Conservation (phyloP, 75 land plant species). For the Adiantum capillusveneris region DNA sequence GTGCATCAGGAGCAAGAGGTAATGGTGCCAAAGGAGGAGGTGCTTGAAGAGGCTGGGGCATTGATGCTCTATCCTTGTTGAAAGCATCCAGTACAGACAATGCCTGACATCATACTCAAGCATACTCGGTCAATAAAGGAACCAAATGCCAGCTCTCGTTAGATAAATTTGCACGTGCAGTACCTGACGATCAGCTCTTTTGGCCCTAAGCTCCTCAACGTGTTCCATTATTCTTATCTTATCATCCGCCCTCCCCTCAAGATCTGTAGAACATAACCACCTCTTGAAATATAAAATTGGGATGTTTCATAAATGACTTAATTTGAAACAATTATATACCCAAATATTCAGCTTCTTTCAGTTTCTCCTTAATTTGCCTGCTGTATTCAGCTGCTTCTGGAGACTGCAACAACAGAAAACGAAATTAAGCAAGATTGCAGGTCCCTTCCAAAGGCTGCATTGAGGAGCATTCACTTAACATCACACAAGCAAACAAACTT, state of each 20-base stretch:
- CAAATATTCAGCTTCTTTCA: constrained; percentile 75
- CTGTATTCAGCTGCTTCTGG: constrained; percentile 79
- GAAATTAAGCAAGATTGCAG: too few relatives aligned
- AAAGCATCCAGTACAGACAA: constrained; percentile 90
- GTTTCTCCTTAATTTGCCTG: constrained; percentile 81
- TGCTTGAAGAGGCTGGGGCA: constrained; percentile 73
- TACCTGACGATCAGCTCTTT: constrained; percentile 98
- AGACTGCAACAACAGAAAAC: constrained; percentile 62
- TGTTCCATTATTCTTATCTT: constrained; percentile 75
- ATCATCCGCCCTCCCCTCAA: constrained; percentile 82
- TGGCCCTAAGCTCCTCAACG: constrained; percentile 74
- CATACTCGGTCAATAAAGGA: too few relatives aligned
- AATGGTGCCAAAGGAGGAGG: constrained; percentile 71
- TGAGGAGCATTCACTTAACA: neutral
- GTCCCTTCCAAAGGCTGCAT: too few relatives aligned
- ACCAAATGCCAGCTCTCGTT: too few relatives aligned
- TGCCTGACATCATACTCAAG: constrained; percentile 34
- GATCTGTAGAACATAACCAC: too few relatives aligned
- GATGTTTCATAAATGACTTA: too few relatives aligned
- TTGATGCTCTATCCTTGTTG: constrained; percentile 89
- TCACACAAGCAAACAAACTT: neutral
- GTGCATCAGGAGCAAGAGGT: constrained; percentile 73
- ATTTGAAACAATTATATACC: constrained; percentile 27
- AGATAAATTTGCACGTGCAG: too few relatives aligned
- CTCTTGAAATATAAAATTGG: neutral